phyloP scores from a whole-genome alignment of 2,329 filamentous ascomycete species.

The Paecilomyces formosus region DNA sequence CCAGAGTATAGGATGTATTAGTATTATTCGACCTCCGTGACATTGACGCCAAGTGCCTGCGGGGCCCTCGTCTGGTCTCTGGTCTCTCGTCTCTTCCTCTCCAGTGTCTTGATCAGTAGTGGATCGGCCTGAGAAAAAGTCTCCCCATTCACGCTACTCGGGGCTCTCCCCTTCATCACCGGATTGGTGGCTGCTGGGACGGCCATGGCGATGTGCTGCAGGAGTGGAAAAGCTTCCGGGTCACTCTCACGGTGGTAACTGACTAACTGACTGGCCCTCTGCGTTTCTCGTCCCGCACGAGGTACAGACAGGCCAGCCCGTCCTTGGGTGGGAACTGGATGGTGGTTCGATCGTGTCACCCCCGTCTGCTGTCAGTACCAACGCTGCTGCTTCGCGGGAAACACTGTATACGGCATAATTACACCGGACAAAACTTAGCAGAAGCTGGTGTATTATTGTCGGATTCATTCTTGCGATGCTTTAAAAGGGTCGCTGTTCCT shows the following conservation, averaged over 20 bases:
- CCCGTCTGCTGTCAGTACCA: conserved; percentile 13
- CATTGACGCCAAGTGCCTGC: conserved; percentile 1
- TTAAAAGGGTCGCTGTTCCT: not conserved
- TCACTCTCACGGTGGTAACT: not conserved
- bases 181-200: not conserved
- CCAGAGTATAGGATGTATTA: too few species aligned
- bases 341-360: conserved; percentile 1
- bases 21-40: not conserved
- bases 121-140: not conserved
- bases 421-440: not conserved
- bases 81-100: not conserved
- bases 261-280: not conserved
- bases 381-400: not conserved
- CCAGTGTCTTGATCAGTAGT: not conserved
- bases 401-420: not conserved
- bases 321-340: not conserved
- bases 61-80: not conserved
- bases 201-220: not conserved
- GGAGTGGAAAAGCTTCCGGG: not conserved
- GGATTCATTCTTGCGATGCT: not conserved
- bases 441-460: not conserved
- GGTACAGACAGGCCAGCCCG: not conserved
- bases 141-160: not conserved
- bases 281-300: not conserved
- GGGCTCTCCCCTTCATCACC: not conserved